Evolutionary conservation across 2,329 filamentous ascomycete genomes (phyloP).

Genomic region (Leptographium radiaticola): DNA sequence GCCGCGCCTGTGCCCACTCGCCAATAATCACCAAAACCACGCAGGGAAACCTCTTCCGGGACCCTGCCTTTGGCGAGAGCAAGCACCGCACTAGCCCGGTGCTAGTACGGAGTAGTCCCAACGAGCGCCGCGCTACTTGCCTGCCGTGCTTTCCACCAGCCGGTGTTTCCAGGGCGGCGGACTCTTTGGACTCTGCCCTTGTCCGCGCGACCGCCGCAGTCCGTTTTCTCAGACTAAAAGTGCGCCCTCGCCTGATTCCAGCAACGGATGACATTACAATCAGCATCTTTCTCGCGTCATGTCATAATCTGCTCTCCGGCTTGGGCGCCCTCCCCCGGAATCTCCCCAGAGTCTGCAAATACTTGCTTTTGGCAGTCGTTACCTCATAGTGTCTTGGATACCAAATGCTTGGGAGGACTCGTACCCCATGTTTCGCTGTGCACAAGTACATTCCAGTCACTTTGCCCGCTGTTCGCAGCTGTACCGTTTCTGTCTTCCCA

Average conservation of each 20-base stretch:
- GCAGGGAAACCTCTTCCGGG: background rate
- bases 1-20: background rate
- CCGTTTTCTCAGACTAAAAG: too few species aligned
- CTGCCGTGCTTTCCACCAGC: background rate
- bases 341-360: background rate
- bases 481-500: background rate
- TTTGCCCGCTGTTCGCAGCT: background rate
- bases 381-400: too few species aligned
- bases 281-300: background rate
- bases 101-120: constrained; percentile 1
- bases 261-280: too few species aligned
- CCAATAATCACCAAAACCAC: background rate
- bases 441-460: background rate
- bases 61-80: too few species aligned
- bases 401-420: too few species aligned
- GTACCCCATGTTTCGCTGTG: too few species aligned
- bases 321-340: too few species aligned
- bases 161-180: background rate
- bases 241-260: too few species aligned
- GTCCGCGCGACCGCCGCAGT: background rate
- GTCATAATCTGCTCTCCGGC: too few species aligned
- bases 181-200: background rate
- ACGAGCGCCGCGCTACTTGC: background rate
- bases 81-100: background rate
- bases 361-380: background rate